Evolutionary conservation across 331 rosid genomes (phyloP).

Genomic region (Stylosanthes scabra): DNA sequence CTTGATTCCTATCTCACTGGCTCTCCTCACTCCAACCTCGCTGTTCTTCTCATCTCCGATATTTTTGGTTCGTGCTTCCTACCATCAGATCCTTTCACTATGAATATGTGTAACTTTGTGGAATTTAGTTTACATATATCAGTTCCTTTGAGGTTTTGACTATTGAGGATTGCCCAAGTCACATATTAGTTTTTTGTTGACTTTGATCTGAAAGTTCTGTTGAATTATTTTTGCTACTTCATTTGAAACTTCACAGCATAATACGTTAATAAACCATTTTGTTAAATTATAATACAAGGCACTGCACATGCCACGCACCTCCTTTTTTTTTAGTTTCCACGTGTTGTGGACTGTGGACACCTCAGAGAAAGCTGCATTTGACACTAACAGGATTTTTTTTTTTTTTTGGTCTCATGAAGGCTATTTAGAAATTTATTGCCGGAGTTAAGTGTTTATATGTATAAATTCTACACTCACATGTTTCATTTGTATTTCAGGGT

Average conservation of each 20-base stretch:
- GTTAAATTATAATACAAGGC: too few relatives aligned
- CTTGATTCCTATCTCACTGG: conserved; percentile 57
- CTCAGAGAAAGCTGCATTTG: too few relatives aligned
- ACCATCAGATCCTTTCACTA: not conserved
- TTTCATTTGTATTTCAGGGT: conserved; percentile 50
- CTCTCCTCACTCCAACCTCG: conserved; percentile 56
- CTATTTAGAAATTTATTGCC: not conserved
- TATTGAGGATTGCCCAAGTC: too few relatives aligned
- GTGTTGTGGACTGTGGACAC: too few relatives aligned
- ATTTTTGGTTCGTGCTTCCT: conserved; percentile 49
- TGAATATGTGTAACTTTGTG: not conserved
- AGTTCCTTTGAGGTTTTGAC: not conserved
- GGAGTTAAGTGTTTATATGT: not conserved
- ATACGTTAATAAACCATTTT: too few relatives aligned
- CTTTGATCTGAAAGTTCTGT: too few relatives aligned
- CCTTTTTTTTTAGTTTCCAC: too few relatives aligned
- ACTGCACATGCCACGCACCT: too few relatives aligned
- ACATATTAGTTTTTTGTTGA: too few relatives aligned
- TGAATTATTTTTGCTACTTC: too few relatives aligned
- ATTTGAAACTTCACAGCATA: too few relatives aligned
- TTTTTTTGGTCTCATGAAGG: not conserved
- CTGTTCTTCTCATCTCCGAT: conserved; percentile 65
- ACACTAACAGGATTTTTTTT: not conserved
- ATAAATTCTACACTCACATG: conserved; percentile 5
- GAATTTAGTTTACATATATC: too few relatives aligned